Percentiles rank a stretch among this genome's conserved stretches.
phyloP scores from a whole-genome alignment of 2,329 filamentous ascomycete species.

The Claviceps paspali region DNA sequence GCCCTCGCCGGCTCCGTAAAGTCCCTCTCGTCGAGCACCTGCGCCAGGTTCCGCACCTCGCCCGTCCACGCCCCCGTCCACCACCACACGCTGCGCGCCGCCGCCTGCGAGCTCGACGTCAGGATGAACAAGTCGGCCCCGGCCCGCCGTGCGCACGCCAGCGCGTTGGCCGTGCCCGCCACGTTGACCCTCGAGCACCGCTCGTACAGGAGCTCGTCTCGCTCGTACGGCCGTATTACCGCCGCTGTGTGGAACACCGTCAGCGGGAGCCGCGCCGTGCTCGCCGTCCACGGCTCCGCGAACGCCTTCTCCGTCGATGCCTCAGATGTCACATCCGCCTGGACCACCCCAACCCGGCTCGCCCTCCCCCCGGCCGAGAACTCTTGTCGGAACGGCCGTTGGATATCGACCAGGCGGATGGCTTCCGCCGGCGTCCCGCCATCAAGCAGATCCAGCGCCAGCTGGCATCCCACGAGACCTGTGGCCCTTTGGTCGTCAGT shows the following conservation, averaged over 20 bases:
- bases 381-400: slow-evolving; percentile 25
- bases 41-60: slow-evolving; percentile 24
- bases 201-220: slow-evolving; percentile 27
- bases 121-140: slow-evolving; percentile 35
- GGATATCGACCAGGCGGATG: slow-evolving; percentile 39
- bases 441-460: slow-evolving; percentile 36
- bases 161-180: slow-evolving; percentile 30
- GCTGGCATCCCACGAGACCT: slow-evolving; percentile 40
- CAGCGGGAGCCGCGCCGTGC: slow-evolving; percentile 27
- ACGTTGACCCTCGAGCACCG: slow-evolving; percentile 34
- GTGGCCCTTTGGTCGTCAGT: no score
- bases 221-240: slow-evolving; percentile 34
- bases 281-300: slow-evolving; percentile 27
- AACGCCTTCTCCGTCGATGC: slow-evolving; percentile 30
- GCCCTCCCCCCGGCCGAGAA: slow-evolving; percentile 20
- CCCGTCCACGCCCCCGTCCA: slow-evolving; percentile 23
- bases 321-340: slow-evolving; percentile 34
- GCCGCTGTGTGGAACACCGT: slow-evolving; percentile 45
- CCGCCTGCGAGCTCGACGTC: slow-evolving; percentile 33
- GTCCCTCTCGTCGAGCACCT: slow-evolving; percentile 30
- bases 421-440: slow-evolving; percentile 33
- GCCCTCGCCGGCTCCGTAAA: slow-evolving; percentile 24
- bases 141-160: slow-evolving; percentile 28
- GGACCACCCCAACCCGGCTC: slow-evolving; percentile 24
- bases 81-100: slow-evolving; percentile 24